Evolutionary conservation across 495 filamentous ascomycete species (phyloP).

Genomic region (Xylaria acuta): DNA sequence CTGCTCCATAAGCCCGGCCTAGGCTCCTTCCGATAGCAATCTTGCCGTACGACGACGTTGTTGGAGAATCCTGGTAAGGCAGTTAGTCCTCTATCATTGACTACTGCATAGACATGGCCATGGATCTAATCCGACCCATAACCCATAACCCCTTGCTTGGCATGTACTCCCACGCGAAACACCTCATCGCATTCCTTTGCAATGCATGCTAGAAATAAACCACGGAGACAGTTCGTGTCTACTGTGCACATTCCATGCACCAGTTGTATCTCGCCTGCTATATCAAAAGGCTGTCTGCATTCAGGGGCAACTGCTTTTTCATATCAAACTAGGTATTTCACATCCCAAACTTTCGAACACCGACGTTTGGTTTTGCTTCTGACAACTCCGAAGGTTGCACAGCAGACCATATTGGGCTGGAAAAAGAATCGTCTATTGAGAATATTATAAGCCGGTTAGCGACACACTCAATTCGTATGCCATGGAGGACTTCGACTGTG

Average conservation of each 20-base stretch:
- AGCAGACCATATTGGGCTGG: not conserved
- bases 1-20: not conserved
- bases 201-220: not conserved
- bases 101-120: not conserved
- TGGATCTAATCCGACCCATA: not conserved
- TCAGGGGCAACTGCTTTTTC: not conserved
- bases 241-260: not conserved
- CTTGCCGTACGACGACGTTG: not conserved
- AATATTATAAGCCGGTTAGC: not conserved
- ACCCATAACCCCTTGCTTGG: not conserved
- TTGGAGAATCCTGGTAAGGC: conserved; percentile 6
- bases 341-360: not conserved
- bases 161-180: conserved; percentile 7
- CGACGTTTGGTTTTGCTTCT: conserved; percentile 8
- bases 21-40: not conserved
- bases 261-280: not conserved
- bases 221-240: not conserved
- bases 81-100: not conserved
- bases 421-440: not conserved
- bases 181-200: not conserved
- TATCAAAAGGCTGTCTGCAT: not conserved
- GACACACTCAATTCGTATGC: not conserved
- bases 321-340: conserved; percentile 3
- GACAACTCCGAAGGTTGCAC: not conserved
- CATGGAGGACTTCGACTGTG: conserved; percentile 53